A percentile compares a stretch with the other conserved stretches of the same genome.
phyloP scores from a whole-genome alignment of 1,284 basidiomycete species.

The Sporisorium scitamineum region DNA sequence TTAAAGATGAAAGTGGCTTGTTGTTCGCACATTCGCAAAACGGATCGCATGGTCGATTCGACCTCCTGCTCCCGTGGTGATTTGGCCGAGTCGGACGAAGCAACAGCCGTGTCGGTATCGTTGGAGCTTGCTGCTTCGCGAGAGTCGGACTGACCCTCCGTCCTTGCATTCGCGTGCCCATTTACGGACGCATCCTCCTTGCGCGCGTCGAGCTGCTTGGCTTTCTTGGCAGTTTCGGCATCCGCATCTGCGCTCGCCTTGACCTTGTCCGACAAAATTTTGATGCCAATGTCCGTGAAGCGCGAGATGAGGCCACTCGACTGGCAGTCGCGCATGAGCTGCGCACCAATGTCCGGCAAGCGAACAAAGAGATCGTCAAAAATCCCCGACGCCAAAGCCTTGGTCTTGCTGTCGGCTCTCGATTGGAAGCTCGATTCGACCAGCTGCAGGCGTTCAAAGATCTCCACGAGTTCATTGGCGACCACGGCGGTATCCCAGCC shows the following conservation, averaged over 20 bases:
- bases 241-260: slow-evolving; percentile 9
- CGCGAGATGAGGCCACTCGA: slow-evolving; percentile 32
- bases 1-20: slow-evolving; percentile 39
- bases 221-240: neutral
- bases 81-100: neutral
- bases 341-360: slow-evolving; percentile 33
- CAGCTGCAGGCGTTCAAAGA: slow-evolving; percentile 44
- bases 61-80: slow-evolving; percentile 8
- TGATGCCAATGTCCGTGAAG: slow-evolving; percentile 47
- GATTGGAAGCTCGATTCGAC: slow-evolving; percentile 50
- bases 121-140: neutral
- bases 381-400: slow-evolving; percentile 35
- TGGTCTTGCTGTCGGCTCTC: slow-evolving; percentile 49
- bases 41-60: slow-evolving; percentile 25
- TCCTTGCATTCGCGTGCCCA: neutral
- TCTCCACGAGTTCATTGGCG: slow-evolving; percentile 46
- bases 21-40: slow-evolving; percentile 43
- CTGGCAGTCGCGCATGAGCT: slow-evolving; percentile 41
- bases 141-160: neutral
- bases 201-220: neutral
- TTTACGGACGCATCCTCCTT: neutral
- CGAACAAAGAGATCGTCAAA: slow-evolving; percentile 43
- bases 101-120: neutral
- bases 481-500: slow-evolving; percentile 41
- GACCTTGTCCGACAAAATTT: slow-evolving; percentile 34